Evolutionary conservation across 1,284 basidiomycete species (phyloP).

Genomic region (Volvariella surrecta): DNA sequence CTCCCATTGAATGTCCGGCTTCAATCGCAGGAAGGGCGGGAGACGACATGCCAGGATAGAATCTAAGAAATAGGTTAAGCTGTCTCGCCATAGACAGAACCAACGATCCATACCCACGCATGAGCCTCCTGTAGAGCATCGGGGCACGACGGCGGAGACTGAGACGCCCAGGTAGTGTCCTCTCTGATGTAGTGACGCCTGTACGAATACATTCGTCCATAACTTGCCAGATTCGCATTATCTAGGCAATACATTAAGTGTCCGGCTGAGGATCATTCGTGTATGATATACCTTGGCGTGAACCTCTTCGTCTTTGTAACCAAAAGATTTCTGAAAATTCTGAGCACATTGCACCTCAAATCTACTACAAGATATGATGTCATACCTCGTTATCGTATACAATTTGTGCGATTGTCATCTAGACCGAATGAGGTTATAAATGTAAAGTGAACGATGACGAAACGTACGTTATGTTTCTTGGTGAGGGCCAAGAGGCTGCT

Average conservation of each 20-base stretch:
- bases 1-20: slow-evolving; percentile 26
- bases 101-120: slow-evolving; percentile 59
- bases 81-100: background rate
- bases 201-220: slow-evolving; percentile 93
- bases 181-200: slow-evolving; percentile 77
- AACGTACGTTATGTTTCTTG: slow-evolving; percentile 72
- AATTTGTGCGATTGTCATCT: slow-evolving; percentile 92
- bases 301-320: slow-evolving; percentile 71
- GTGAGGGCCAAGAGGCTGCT: slow-evolving; percentile 73
- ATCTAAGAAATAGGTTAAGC: slow-evolving; percentile 25
- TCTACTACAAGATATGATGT: background rate
- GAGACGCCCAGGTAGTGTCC: slow-evolving; percentile 80
- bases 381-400: slow-evolving; percentile 86
- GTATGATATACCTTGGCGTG: slow-evolving; percentile 48
- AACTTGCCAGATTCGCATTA: slow-evolving; percentile 79
- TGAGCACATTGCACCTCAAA: background rate
- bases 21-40: slow-evolving; percentile 37
- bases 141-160: slow-evolving; percentile 74
- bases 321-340: slow-evolving; percentile 46
- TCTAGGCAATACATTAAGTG: slow-evolving; percentile 24
- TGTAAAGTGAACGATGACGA: slow-evolving; percentile 3
- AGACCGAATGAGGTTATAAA: background rate
- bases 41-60: slow-evolving; percentile 57
- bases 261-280: slow-evolving; percentile 11
- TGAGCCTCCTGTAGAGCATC: slow-evolving; percentile 78